Conservation (phyloP, 371 early-diverging fungal species). For the Mucor plumbeus region DNA sequence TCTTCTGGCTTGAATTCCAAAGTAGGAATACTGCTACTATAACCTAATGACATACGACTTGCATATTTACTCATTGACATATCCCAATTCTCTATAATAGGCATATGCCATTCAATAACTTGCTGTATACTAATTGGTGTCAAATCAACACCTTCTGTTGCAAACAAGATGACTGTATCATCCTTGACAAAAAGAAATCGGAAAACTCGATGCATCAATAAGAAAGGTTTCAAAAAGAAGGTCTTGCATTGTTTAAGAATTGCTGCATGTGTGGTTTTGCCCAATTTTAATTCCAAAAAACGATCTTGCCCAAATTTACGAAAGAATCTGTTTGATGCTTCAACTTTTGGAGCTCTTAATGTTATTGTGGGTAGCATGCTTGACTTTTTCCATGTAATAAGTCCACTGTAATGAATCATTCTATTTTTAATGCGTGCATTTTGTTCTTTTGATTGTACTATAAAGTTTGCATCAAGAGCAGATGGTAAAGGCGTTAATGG, state of each 20-base stretch:
- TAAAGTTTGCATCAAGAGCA: not conserved
- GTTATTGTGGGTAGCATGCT: slow-evolving; percentile 20
- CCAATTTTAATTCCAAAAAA: slow-evolving; percentile 45
- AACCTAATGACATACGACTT: slow-evolving; percentile 51
- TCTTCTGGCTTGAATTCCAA: slow-evolving; percentile 41
- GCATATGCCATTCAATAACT: slow-evolving; percentile 55
- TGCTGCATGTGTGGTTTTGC: slow-evolving; percentile 14
- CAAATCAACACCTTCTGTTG: slow-evolving; percentile 46
- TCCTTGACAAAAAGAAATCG: slow-evolving; percentile 50
- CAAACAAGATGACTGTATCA: slow-evolving; percentile 40
- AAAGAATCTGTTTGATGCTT: slow-evolving; percentile 49
- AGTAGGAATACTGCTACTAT: slow-evolving; percentile 51
- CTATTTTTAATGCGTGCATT: slow-evolving; percentile 20
- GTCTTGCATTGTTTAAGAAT: slow-evolving; percentile 17
- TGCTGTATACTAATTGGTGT: slow-evolving; percentile 34
- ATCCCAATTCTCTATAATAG: slow-evolving; percentile 43
- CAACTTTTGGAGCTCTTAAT: slow-evolving; percentile 34
- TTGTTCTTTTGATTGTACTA: not conserved
- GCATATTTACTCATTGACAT: slow-evolving; percentile 52
- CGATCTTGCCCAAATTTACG: slow-evolving; percentile 47
- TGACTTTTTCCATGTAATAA: slow-evolving; percentile 17
- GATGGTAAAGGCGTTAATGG: not conserved
- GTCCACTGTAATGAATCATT: slow-evolving; percentile 37
- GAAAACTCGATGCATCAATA: slow-evolving; percentile 45
- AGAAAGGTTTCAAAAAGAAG: slow-evolving; percentile 39